Evolutionary conservation across 768 basidiomycete species (phyloP).

Genomic region (Termitomyces sp.): DNA sequence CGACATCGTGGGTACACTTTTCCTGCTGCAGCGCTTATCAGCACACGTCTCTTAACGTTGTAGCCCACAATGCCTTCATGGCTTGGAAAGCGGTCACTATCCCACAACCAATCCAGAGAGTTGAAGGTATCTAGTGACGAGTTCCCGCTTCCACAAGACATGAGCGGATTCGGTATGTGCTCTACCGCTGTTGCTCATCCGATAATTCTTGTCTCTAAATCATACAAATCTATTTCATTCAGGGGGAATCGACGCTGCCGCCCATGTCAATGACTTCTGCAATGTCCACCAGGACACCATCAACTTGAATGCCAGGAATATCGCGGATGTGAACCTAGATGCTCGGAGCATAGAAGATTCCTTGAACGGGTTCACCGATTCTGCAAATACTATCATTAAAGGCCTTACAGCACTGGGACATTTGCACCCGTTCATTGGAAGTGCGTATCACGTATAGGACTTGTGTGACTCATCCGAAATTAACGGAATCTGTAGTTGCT

Average conservation of each 20-base stretch:
- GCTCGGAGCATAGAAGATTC: constrained; percentile 25
- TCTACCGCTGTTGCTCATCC: background rate
- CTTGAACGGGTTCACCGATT: constrained; percentile 25
- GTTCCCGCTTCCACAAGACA: background rate
- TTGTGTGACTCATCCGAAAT: background rate
- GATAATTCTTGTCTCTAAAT: background rate
- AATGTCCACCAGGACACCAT: constrained; percentile 15
- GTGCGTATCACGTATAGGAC: constrained; percentile 15
- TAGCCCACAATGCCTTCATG: constrained; percentile 5
- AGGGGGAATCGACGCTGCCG: background rate
- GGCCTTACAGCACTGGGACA: constrained; percentile 30
- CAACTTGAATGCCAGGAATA: constrained; percentile 11
- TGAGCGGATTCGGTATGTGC: background rate
- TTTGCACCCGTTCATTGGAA: constrained; percentile 35
- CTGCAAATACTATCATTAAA: constrained; percentile 26
- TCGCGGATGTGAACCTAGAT: constrained; percentile 9
- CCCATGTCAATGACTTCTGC: constrained; percentile 21
- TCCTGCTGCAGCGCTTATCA: no score
- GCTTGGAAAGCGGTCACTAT: constrained; percentile 2
- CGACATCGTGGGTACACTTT: background rate
- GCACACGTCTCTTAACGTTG: background rate
- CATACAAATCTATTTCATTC: background rate
- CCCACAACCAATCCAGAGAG: background rate
- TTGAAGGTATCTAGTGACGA: background rate
- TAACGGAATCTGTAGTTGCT: constrained; percentile 28